Evolutionary conservation across 2,329 filamentous ascomycete genomes (phyloP).

Genomic region (Fusarium sp.): DNA sequence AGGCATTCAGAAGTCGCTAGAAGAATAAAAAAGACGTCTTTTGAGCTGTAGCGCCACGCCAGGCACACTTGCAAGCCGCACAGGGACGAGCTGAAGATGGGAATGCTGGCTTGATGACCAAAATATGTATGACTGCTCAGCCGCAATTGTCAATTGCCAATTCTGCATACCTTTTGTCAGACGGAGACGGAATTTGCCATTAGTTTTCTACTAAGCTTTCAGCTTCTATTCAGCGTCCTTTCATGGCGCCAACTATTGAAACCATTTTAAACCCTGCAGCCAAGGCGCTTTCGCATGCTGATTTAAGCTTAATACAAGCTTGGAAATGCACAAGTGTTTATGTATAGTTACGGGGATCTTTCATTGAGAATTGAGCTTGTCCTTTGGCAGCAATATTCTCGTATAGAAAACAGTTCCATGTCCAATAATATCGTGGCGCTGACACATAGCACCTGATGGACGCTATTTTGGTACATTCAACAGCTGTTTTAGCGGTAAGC

Average conservation of each 20-base stretch:
- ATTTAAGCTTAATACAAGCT: conserved; percentile 6
- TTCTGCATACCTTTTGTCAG: not conserved
- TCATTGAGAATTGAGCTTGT: not conserved
- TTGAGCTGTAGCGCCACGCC: not conserved
- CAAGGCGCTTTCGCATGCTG: not conserved
- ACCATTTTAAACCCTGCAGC: not conserved
- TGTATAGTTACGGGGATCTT: too few relatives aligned
- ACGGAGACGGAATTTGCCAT: not conserved
- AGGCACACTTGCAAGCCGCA: not conserved
- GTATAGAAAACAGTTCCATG: not conserved
- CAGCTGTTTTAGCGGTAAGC: conserved; percentile 11
- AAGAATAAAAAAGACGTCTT: not conserved
- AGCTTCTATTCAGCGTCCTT: not conserved
- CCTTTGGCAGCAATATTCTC: not conserved
- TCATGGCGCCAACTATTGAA: not conserved
- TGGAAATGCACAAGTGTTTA: not conserved
- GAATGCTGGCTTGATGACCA: not conserved
- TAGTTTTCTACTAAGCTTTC: not conserved
- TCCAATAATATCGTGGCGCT: not conserved
- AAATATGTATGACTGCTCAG: conserved; percentile 14
- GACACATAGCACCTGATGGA: conserved; percentile 1
- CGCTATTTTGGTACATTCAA: conserved; percentile 26
- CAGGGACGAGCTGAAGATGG: not conserved
- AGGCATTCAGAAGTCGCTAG: not conserved
- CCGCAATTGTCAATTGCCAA: not conserved